Evolutionary conservation across 169 alveolate genomes (phyloP), one percentile per base, ranked within the genome.

Genomic region (Babesia bigemina): DNA sequence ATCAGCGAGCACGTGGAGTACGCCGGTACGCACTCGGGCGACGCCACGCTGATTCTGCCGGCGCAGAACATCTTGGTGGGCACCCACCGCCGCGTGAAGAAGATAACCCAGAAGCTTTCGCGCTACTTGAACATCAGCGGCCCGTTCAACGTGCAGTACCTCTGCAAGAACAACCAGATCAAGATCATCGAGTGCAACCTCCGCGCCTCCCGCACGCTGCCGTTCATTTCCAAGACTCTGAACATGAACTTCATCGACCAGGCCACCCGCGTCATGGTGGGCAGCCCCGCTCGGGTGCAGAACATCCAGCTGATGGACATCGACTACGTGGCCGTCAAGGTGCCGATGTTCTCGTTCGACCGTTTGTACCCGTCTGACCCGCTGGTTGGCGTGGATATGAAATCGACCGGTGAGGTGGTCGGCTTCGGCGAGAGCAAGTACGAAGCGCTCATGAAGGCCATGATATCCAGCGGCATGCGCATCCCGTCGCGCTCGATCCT

Each of bases 11-110:
- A 93, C 77, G 95, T 93, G 44, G 96, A 93, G 92, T 86, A 93
- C 59, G 97, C 97, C 7, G 95, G 95, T 21, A 73, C 91, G n/a
- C 97, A 94, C 86, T 91, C 95, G 11, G 97, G 97, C 8, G 97
- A 94, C 74, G 97, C 97, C 28, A 92, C 96, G 2, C 73, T 94
- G 69, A 70, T 94, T 28, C 79, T 94, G 36, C 97, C 97, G 17
- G 97, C 96, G 19, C 97, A 94, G 84, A 92, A 92, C 69, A 92
- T 94, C 50, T 91, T 86, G 71, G 96, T 94, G 58, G 97, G 93
- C 67, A 94, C 97, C 7, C 95, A 92, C 75, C 78, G 93, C 28
- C 87, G 92, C 28, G 92, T 91, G 60, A 85, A 92, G 81, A 90
- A 91, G 78, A 87, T 88, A 26, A 79, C 95, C 6, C 95, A 92